Percentiles rank a stretch among this genome's conserved stretches.
Conservation (phyloP, 1,284 basidiomycete species). For the Microbotryum saponariae region DNA sequence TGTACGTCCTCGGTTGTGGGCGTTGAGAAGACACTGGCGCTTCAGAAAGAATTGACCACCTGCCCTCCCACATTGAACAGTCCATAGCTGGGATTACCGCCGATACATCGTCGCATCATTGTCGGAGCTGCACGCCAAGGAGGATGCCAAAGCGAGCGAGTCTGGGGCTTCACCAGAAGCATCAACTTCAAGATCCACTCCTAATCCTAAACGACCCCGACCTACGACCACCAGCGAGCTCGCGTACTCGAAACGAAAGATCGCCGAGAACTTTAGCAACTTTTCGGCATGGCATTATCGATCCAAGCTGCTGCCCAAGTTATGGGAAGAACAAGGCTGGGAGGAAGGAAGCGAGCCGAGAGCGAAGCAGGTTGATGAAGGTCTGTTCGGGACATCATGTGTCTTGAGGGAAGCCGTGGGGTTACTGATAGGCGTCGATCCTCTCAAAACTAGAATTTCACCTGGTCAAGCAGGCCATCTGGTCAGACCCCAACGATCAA, state of each 20-base stretch:
- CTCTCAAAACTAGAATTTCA: conserved; percentile 59
- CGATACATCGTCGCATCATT: conserved; percentile 63
- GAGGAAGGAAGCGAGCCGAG: conserved; percentile 42
- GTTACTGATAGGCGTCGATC: not conserved
- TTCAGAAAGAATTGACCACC: not conserved
- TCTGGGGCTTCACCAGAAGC: too few relatives aligned
- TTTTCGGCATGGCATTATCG: conserved; percentile 99
- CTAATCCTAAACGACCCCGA: conserved; percentile 29
- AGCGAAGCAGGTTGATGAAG: conserved; percentile 19
- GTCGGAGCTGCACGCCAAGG: not conserved
- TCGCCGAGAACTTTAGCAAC: conserved; percentile 90
- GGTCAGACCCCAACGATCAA: conserved; percentile 92
- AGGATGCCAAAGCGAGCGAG: too few relatives aligned
- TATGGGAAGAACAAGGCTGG: conserved; percentile 58
- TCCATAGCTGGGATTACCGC: conserved; percentile 87
- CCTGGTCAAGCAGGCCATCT: conserved; percentile 85
- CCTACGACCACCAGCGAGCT: conserved; percentile 51
- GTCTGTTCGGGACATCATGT: conserved; percentile 1
- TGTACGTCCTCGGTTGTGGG: conserved; percentile 53
- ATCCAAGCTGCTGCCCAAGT: conserved; percentile 63
- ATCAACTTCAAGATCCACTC: too few relatives aligned
- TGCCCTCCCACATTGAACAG: conserved; percentile 44
- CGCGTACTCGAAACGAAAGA: conserved; percentile 77
- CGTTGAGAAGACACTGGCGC: not conserved
- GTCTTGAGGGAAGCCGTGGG: not conserved